Evolutionary conservation across 345 rosid genomes (phyloP), one percentile per base, ranked within the genome.

Genomic region (Salix udensis): DNA sequence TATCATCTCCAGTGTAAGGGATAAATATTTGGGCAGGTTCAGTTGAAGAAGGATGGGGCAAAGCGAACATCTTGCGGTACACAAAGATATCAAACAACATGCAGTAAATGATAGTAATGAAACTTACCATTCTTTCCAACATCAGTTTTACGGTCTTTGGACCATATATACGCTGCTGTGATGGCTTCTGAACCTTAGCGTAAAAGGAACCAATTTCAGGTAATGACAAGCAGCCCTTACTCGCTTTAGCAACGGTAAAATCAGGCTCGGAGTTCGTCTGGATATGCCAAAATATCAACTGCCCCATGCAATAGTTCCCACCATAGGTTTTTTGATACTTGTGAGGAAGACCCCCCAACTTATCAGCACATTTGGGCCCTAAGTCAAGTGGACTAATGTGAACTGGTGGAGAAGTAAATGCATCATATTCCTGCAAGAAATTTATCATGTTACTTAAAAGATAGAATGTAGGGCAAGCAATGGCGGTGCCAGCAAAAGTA

Each of bases 291-390:
- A 87, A 96, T 60, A 96, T 90, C 76, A 96, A 88, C 88, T 96
- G 99, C 69, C 98, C 99, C 48, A 96, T 79, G 83, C 99, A 96
- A 82, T 92, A 96, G 79, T 91, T 96, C 84, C 90, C 97, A 73
- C 97, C 96, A 62, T 96, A 96, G 14, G 90, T 89, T 87, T 92
- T 96, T 79, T 89, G 73, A 84, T 89, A 96, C 87, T 92, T 97
- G 64, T 91, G 89, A 48, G 84, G 78, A 65, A 89, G 89, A 30
- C 82, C 77, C 31, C 95, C 98, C 84, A 96, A 73, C 84, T 92
- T 92, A 50, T 88, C 91, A 61, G 93, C 86, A 68, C 77, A 89
- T 86, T 94, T 91, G 34, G 97, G 93, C 80, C 99, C 95, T 82
- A 96, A 80, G 82, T 96, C 99, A 73, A 96, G 91, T 12, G 97